Conservation (phyloP, 768 basidiomycete species). For the Tremella mesenterica region DNA sequence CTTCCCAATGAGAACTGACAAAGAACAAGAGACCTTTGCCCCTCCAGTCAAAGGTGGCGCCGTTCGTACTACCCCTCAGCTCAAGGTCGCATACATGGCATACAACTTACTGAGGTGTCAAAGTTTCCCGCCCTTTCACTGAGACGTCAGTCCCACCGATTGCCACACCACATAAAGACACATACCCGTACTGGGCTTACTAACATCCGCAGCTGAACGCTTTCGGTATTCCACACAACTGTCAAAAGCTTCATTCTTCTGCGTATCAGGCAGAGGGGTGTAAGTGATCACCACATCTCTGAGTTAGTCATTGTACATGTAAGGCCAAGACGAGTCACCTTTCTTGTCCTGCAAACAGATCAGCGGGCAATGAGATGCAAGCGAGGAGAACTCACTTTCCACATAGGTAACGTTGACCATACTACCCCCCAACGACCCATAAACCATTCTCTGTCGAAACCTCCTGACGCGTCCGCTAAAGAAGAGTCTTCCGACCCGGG, state of each 20-base stretch:
- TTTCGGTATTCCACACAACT: slow-evolving; percentile 46
- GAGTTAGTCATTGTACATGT: background rate
- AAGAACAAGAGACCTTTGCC: slow-evolving; percentile 46
- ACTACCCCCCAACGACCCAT: slow-evolving; percentile 46
- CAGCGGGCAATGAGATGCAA: background rate
- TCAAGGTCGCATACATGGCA: background rate
- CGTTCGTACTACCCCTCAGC: slow-evolving; percentile 19
- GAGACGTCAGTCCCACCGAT: background rate
- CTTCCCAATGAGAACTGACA: slow-evolving; percentile 47
- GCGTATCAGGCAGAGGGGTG: slow-evolving; percentile 20
- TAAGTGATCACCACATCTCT: slow-evolving; percentile 48
- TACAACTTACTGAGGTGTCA: slow-evolving; percentile 26
- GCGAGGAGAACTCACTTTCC: slow-evolving; percentile 45
- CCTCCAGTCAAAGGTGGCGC: slow-evolving; percentile 46
- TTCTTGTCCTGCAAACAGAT: slow-evolving; percentile 39
- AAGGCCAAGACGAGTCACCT: slow-evolving; percentile 13
- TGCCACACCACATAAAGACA: background rate
- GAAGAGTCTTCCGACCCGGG: slow-evolving; percentile 29
- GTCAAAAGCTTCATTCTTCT: slow-evolving; percentile 34
- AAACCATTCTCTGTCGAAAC: slow-evolving; percentile 31
- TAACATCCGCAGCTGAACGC: slow-evolving; percentile 21
- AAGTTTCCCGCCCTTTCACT: slow-evolving; percentile 42
- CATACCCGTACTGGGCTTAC: slow-evolving; percentile 38
- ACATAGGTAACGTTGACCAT: slow-evolving; percentile 48
- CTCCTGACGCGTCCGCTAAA: slow-evolving; percentile 15